Evolutionary conservation across 2,329 filamentous ascomycete genomes (phyloP).

Genomic region (Cladorrhinum sp.): DNA sequence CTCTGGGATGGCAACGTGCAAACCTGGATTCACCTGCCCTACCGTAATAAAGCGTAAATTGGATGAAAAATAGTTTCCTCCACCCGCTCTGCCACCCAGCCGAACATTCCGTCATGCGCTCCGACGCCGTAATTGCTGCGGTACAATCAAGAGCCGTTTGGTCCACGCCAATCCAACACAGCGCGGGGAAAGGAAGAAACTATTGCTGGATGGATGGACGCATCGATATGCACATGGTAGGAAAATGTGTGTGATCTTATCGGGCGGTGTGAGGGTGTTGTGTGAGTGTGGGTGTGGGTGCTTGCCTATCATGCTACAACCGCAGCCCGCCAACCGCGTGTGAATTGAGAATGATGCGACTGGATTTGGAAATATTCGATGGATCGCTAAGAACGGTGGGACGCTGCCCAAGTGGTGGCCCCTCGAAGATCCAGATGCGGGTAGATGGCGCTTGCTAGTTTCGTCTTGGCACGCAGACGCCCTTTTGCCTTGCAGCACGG

Average conservation of each 20-base stretch:
- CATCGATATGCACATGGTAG: background rate
- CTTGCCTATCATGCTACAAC: background rate
- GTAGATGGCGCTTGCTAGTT: constrained; percentile 4
- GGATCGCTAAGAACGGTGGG: background rate
- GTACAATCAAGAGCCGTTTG: constrained; percentile 1
- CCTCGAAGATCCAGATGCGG: constrained; percentile 10
- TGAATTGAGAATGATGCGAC: background rate
- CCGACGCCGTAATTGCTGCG: constrained; percentile 3
- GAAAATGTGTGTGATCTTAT: background rate
- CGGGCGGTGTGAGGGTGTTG: background rate
- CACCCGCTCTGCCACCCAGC: constrained; percentile 6
- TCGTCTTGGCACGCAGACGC: constrained; percentile 7
- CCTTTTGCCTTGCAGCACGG: background rate
- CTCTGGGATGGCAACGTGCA: constrained; percentile 2
- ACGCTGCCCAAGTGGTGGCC: background rate
- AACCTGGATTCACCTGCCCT: constrained; percentile 4
- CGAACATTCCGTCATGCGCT: constrained; percentile 8
- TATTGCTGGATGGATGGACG: background rate
- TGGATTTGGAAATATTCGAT: constrained; percentile 1
- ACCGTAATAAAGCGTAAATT: constrained; percentile 9
- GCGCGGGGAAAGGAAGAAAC: background rate
- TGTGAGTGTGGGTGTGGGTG: background rate
- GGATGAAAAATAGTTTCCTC: background rate
- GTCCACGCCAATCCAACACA: constrained; percentile 8
- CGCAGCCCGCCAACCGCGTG: background rate